A percentile compares a stretch with the other conserved stretches of the same genome.
Evolutionary conservation across 257 asterid genomes (phyloP).

Genomic region (Solanum ahanhuiri): DNA sequence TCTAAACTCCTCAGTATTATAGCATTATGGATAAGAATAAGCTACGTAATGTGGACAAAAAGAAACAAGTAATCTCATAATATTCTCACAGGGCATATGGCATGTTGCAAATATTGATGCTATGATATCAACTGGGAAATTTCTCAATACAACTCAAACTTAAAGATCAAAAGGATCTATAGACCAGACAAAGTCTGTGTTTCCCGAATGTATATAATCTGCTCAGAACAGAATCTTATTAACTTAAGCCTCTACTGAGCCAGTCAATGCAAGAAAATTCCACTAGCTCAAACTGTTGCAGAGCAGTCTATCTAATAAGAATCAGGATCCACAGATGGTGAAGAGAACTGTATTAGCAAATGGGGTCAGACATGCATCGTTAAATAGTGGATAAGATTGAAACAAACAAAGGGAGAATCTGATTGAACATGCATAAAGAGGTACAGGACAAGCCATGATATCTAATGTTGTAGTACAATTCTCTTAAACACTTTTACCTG

Average conservation of each 20-base stretch:
- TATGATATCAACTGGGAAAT: neutral
- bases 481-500: conserved; percentile 30
- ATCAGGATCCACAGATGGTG: neutral
- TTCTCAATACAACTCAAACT: neutral
- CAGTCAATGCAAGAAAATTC: neutral
- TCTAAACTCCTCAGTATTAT: neutral
- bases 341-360: neutral
- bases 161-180: neutral
- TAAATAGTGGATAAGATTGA: neutral
- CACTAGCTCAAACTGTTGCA: neutral
- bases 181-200: neutral
- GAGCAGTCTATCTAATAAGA: neutral
- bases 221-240: neutral
- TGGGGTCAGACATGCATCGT: neutral
- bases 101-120: neutral
- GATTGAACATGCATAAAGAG: neutral
- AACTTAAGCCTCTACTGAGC: neutral
- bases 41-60: neutral
- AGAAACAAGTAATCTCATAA: neutral
- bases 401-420: neutral
- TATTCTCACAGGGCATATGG: neutral
- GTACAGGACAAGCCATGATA: neutral
- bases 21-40: neutral
- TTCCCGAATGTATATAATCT: neutral
- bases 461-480: neutral